A percentile compares a stretch with the other conserved stretches of the same genome.
These are phyloP conservation scores for Botrytis byssoidea DNA, from an alignment of 2,329 filamentous ascomycete species.

Conservation along the genomic window DNA sequence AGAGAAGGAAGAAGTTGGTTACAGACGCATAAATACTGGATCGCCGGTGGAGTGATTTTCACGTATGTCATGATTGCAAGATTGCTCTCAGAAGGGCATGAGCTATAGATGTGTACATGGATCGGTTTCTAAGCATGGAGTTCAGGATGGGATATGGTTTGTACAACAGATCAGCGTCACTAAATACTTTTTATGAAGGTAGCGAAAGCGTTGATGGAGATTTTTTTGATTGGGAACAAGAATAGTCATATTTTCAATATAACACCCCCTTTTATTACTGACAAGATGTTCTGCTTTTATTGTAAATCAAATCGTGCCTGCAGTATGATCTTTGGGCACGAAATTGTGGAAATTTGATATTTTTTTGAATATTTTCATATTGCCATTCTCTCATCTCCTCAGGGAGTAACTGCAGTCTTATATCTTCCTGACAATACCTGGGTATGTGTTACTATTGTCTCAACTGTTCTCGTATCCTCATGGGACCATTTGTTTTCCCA, in stretches of 20 bases:
- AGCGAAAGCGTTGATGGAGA: background rate
- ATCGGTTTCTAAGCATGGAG: conserved; percentile 7
- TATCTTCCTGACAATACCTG: background rate
- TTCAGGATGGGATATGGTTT: conserved; percentile 13
- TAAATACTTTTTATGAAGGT: background rate
- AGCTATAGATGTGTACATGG: conserved; percentile 1
- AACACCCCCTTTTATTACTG: background rate
- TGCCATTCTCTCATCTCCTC: conserved; percentile 4
- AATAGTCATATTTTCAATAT: background rate
- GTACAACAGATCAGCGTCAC: conserved; percentile 4
- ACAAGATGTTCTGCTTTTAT: background rate
- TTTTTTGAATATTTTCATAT: background rate
- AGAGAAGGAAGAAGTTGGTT: conserved; percentile 81
- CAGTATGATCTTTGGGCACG: background rate
- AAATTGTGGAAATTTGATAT: background rate
- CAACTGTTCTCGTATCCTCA: background rate
- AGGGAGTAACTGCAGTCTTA: background rate
- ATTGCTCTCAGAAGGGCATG: conserved; percentile 49
- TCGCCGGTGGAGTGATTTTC: conserved; percentile 70
- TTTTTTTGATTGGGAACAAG: background rate
- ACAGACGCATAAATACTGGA: conserved; percentile 72
- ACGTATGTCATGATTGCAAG: conserved; percentile 80
- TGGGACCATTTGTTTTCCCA: background rate
- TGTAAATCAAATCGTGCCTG: background rate
- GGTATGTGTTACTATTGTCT: background rate